phyloP scores from a whole-genome alignment of 352 stramenopile species.

The Pythium dissimile region DNA sequence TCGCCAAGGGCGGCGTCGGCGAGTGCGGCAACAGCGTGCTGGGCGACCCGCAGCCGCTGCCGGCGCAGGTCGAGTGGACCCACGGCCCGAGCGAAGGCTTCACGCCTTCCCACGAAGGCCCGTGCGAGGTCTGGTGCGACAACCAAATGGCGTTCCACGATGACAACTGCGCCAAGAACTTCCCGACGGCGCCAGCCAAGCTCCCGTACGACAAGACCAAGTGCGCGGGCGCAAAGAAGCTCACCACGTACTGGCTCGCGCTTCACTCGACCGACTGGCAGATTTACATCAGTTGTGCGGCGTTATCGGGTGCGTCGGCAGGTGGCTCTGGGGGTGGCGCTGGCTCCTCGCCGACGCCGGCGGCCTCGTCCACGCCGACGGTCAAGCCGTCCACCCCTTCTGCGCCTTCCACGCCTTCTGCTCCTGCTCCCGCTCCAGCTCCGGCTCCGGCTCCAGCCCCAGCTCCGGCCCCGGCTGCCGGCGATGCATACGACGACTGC shows the following conservation, averaged over 20 bases:
- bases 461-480: too few species aligned
- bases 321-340: neutral
- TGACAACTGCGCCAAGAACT: constrained; percentile 46
- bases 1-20: neutral
- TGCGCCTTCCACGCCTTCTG: neutral
- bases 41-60: neutral
- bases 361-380: neutral
- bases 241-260: constrained; percentile 38
- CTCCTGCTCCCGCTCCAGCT: neutral
- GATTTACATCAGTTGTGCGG: constrained; percentile 27
- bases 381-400: constrained; percentile 1
- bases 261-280: constrained; percentile 39
- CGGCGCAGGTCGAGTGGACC: constrained; percentile 30
- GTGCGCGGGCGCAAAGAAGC: constrained; percentile 34
- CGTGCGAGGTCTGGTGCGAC: constrained; percentile 56
- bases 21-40: constrained; percentile 15
- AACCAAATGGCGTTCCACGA: constrained; percentile 39
- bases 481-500: too few species aligned
- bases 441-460: neutral
- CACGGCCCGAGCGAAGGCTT: constrained; percentile 21
- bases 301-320: constrained; percentile 6
- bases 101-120: constrained; percentile 35
- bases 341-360: neutral
- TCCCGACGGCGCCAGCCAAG: constrained; percentile 24
- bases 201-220: constrained; percentile 45